These are phyloP conservation scores for Byssothecium circinans DNA, from an alignment of 2,329 filamentous ascomycete genomes.

Conservation along the genomic window DNA sequence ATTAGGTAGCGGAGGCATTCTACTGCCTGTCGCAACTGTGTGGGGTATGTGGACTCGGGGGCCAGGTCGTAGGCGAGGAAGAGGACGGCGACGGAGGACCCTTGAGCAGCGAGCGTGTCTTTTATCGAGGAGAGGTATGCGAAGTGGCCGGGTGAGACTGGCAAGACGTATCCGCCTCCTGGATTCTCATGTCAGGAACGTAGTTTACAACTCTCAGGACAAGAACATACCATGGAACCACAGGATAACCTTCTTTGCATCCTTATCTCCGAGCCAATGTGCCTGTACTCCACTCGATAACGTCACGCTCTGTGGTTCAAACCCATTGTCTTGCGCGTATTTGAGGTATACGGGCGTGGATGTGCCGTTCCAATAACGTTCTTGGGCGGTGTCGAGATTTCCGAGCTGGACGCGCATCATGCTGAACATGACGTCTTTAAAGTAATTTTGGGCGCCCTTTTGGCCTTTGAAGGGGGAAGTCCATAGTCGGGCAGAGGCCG, in stretches of 20 bases:
- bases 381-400: slow-evolving; percentile 30
- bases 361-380: slow-evolving; percentile 36
- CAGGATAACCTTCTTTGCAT: slow-evolving; percentile 46
- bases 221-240: slow-evolving; percentile 49
- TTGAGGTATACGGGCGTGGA: slow-evolving; percentile 40
- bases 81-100: slow-evolving; percentile 53
- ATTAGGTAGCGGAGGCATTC: slow-evolving; percentile 49
- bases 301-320: slow-evolving; percentile 44
- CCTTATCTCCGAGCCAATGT: slow-evolving; percentile 50
- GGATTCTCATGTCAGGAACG: slow-evolving; percentile 7
- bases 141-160: slow-evolving; percentile 52
- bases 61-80: slow-evolving; percentile 63
- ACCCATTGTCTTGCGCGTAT: slow-evolving; percentile 37
- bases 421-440: slow-evolving; percentile 39
- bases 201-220: background rate
- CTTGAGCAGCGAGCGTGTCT: slow-evolving; percentile 41
- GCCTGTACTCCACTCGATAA: slow-evolving; percentile 48
- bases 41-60: slow-evolving; percentile 50
- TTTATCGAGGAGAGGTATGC: slow-evolving; percentile 52
- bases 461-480: slow-evolving; percentile 42
- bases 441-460: slow-evolving; percentile 40
- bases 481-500: slow-evolving; percentile 37
- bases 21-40: slow-evolving; percentile 52
- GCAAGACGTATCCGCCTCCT: slow-evolving; percentile 61
- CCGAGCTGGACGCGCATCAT: slow-evolving; percentile 35